phyloP scores from a whole-genome alignment of 805 yeast genomes.

The Spencermartinsiella europaea region DNA sequence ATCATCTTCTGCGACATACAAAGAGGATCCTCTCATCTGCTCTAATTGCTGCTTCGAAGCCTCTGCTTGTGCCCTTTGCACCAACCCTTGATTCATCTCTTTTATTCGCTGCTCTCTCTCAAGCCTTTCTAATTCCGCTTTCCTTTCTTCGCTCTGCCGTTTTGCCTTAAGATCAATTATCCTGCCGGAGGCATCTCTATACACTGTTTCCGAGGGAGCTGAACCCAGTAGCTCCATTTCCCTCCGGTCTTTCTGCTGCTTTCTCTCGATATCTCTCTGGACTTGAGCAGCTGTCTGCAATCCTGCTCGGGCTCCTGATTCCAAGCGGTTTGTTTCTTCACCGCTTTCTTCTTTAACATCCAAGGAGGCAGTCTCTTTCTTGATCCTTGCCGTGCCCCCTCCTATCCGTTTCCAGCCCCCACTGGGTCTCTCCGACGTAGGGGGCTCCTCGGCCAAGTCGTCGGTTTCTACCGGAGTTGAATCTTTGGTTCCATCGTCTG shows the following conservation, averaged over 20 bases:
- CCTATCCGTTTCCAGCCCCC: slow-evolving; percentile 25
- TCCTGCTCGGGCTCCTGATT: slow-evolving; percentile 33
- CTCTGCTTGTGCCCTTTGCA: slow-evolving; percentile 24
- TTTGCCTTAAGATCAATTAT: slow-evolving; percentile 39
- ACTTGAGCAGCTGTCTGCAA: slow-evolving; percentile 45
- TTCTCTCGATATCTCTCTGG: slow-evolving; percentile 33
- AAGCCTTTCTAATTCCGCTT: slow-evolving; percentile 24
- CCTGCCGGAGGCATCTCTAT: slow-evolving; percentile 60
- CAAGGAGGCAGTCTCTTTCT: too few species aligned
- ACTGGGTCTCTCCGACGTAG: slow-evolving; percentile 21
- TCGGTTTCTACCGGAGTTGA: slow-evolving; percentile 11
- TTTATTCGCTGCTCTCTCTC: slow-evolving; percentile 13
- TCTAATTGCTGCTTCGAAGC: slow-evolving; percentile 31
- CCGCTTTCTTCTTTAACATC: slow-evolving; percentile 1
- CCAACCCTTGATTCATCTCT: slow-evolving; percentile 19
- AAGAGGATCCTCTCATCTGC: slow-evolving; percentile 23
- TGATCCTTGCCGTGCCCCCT: slow-evolving; percentile 2
- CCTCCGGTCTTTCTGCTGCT: slow-evolving; percentile 26
- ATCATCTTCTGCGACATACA: slow-evolving; percentile 34
- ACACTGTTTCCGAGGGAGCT: slow-evolving; percentile 45
- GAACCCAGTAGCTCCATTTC: slow-evolving; percentile 31
- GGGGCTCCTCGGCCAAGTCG: slow-evolving; percentile 7
- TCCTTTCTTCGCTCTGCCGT: slow-evolving; percentile 21
- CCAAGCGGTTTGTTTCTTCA: slow-evolving; percentile 9
- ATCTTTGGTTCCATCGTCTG: slow-evolving; percentile 8